A percentile compares a stretch with the other conserved stretches of the same genome.
Conservation (phyloP, 192 early-diverging fungal genomes). For the Gamsiella multidivaricata region DNA sequence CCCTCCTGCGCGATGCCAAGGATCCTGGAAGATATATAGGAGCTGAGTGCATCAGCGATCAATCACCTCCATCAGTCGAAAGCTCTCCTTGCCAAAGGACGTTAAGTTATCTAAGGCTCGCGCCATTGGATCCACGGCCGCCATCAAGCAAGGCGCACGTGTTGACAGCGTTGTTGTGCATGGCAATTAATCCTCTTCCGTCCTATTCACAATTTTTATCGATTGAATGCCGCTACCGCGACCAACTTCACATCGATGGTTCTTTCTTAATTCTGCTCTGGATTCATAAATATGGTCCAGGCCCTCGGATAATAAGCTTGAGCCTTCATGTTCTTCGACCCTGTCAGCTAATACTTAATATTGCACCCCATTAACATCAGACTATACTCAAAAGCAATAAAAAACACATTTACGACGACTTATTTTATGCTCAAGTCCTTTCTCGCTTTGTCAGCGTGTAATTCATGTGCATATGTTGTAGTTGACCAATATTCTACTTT, state of each 20-base stretch:
- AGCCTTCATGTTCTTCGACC: too few relatives aligned
- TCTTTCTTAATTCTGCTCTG: not conserved
- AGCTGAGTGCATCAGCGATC: not conserved
- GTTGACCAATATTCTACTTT: too few relatives aligned
- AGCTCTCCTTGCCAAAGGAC: not conserved
- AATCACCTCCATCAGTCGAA: not conserved
- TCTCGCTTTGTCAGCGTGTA: too few relatives aligned
- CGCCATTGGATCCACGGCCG: constrained; percentile 1
- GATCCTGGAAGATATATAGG: not conserved
- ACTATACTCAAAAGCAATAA: too few relatives aligned
- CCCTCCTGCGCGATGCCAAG: constrained; percentile 2
- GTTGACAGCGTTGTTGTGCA: constrained; percentile 6
- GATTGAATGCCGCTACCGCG: not conserved
- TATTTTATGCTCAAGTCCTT: too few relatives aligned
- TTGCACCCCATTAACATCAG: too few relatives aligned
- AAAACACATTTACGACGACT: too few relatives aligned
- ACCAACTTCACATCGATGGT: constrained; percentile 5
- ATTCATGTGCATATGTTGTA: too few relatives aligned
- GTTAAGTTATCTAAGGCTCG: not conserved
- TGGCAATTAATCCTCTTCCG: constrained; percentile 18
- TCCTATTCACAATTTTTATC: constrained; percentile 10
- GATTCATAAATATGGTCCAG: not conserved
- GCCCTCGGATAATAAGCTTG: not conserved
- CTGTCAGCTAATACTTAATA: not conserved
- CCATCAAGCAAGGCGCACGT: not conserved